These are phyloP conservation scores for Lepidium didymum DNA, from an alignment of 345 rosid species.

Conservation along the genomic window DNA sequence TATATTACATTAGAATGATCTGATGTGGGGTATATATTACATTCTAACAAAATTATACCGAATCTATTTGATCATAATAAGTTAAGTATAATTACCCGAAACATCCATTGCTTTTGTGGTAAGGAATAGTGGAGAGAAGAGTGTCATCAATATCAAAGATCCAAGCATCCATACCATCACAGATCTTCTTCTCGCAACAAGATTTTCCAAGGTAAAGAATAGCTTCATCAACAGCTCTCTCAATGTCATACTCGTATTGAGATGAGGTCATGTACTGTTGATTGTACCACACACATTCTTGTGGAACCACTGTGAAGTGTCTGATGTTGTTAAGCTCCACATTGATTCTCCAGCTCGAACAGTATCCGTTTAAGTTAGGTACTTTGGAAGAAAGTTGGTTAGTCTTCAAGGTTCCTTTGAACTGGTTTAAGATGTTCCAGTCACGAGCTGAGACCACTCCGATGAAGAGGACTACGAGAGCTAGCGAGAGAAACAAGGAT, in stretches of 20 bases:
- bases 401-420: conserved; percentile 13
- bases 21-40: no score
- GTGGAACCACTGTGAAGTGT: conserved; percentile 53
- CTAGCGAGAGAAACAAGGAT: conserved; percentile 23
- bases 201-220: conserved; percentile 38
- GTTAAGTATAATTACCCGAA: conserved; percentile 43
- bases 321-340: conserved; percentile 72
- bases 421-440: conserved; percentile 56
- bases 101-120: conserved; percentile 48
- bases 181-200: conserved; percentile 32
- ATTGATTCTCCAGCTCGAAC: conserved; percentile 75
- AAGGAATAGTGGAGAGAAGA: conserved; percentile 72
- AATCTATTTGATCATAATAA: not conserved
- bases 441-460: conserved; percentile 42
- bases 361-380: conserved; percentile 41
- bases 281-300: conserved; percentile 45
- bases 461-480: conserved; percentile 30
- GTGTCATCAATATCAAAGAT: conserved; percentile 71
- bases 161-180: conserved; percentile 75
- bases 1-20: no score
- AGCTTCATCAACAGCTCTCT: conserved; percentile 47
- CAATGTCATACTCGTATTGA: conserved; percentile 50
- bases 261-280: conserved; percentile 58
- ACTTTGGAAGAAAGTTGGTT: conserved; percentile 5
- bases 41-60: not conserved